Conservation (phyloP, 2,329 filamentous ascomycete genomes). For the Ascomycota sp. region DNA sequence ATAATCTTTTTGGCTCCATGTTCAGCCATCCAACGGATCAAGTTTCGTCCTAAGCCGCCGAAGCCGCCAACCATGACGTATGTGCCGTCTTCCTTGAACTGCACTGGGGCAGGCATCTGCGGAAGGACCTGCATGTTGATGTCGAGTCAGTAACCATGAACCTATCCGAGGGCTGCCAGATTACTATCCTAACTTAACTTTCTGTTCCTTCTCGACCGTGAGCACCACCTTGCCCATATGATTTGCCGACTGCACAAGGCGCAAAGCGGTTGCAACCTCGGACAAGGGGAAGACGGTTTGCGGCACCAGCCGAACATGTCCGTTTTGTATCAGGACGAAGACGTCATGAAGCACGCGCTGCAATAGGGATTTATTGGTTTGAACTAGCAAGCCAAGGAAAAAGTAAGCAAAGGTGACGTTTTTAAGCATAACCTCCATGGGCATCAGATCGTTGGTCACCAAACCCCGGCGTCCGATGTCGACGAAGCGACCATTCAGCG, state of each 20-base stretch:
- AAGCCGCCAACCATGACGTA: constrained; percentile 12
- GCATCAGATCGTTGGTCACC: constrained; percentile 10
- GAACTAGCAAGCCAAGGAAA: constrained; percentile 11
- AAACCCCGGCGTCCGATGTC: neutral
- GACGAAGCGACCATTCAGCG: neutral
- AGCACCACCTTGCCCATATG: constrained; percentile 22
- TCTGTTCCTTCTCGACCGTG: constrained; percentile 4
- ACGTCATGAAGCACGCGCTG: constrained; percentile 3
- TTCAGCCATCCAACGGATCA: constrained; percentile 5
- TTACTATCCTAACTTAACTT: constrained; percentile 3
- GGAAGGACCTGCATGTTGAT: constrained; percentile 2
- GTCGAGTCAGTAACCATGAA: neutral
- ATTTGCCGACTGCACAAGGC: constrained; percentile 17
- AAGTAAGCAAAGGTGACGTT: constrained; percentile 20
- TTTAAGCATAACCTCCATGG: constrained; percentile 16
- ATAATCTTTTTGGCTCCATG: constrained; percentile 9
- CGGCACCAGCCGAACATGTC: constrained; percentile 1
- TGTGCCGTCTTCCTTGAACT: constrained; percentile 5
- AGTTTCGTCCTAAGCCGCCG: constrained; percentile 8
- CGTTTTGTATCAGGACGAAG: constrained; percentile 1
- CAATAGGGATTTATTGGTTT: constrained; percentile 2
- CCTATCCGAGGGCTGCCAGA: neutral
- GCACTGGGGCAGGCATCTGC: constrained; percentile 1
- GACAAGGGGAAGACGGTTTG: constrained; percentile 7
- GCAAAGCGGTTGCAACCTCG: constrained; percentile 16